These are phyloP conservation scores for Geosmithia flava DNA, from an alignment of 2,329 filamentous ascomycete species.

Conservation along the genomic window DNA sequence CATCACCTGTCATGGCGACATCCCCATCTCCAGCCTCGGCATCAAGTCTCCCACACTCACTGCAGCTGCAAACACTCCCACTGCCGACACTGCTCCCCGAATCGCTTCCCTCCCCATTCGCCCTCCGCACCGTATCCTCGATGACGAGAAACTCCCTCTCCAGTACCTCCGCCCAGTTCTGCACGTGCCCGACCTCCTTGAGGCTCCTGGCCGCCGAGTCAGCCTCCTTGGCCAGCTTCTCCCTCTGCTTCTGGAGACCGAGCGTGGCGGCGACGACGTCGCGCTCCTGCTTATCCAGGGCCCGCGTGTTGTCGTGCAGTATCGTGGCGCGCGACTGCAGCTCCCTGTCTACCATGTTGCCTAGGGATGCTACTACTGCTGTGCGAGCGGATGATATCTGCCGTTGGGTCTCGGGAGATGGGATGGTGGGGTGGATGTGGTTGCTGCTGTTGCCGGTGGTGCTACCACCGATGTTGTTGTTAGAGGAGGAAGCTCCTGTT, in stretches of 20 bases:
- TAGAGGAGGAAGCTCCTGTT: no score
- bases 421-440: constrained; percentile 18
- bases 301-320: constrained; percentile 56
- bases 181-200: constrained; percentile 70
- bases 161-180: constrained; percentile 80
- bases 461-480: neutral
- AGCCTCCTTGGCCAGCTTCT: constrained; percentile 52
- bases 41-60: constrained; percentile 14
- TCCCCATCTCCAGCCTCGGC: constrained; percentile 8
- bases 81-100: constrained; percentile 8
- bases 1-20: constrained; percentile 4
- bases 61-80: constrained; percentile 6
- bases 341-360: constrained; percentile 57
- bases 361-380: constrained; percentile 50
- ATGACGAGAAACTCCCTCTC: constrained; percentile 54
- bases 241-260: constrained; percentile 48
- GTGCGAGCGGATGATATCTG: constrained; percentile 44
- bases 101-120: constrained; percentile 17
- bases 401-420: constrained; percentile 27
- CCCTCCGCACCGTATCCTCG: constrained; percentile 51
- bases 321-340: constrained; percentile 55
- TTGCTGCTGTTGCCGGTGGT: constrained; percentile 1
- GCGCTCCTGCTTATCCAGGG: constrained; percentile 54
- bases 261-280: constrained; percentile 50
- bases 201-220: constrained; percentile 49